phyloP scores from a whole-genome alignment of 176 grass and related monocot genomes.

The Oryza rufipogon region DNA sequence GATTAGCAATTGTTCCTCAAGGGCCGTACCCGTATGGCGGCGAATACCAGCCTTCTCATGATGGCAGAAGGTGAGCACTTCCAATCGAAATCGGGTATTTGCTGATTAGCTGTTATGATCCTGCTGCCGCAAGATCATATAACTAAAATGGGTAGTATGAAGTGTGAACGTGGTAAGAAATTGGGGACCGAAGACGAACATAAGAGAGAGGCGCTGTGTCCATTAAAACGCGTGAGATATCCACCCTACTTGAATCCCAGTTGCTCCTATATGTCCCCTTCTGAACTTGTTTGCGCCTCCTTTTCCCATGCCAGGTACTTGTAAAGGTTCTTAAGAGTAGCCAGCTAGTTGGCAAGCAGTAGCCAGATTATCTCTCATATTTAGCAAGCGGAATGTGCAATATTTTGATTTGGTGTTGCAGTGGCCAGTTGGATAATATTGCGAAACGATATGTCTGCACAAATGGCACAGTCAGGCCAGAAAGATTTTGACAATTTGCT shows the following conservation, averaged over 20 bases:
- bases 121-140: neutral
- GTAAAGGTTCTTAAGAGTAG: neutral
- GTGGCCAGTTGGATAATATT: neutral
- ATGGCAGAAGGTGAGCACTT: conserved; percentile 51
- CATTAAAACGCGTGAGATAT: neutral
- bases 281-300: neutral
- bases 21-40: conserved; percentile 54
- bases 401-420: neutral
- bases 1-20: conserved; percentile 54
- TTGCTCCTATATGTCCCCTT: neutral
- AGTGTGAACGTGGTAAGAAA: neutral
- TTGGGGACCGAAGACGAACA: neutral
- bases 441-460: too few species aligned
- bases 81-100: neutral
- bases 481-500: neutral
- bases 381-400: neutral
- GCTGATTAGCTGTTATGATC: neutral
- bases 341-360: neutral
- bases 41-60: conserved; percentile 56
- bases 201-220: neutral
- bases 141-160: neutral
- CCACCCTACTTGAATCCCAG: neutral
- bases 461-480: neutral
- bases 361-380: neutral
- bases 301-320: neutral